phyloP scores from a whole-genome alignment of 2,329 filamentous ascomycete genomes.

The Paecilomyces variotii region DNA sequence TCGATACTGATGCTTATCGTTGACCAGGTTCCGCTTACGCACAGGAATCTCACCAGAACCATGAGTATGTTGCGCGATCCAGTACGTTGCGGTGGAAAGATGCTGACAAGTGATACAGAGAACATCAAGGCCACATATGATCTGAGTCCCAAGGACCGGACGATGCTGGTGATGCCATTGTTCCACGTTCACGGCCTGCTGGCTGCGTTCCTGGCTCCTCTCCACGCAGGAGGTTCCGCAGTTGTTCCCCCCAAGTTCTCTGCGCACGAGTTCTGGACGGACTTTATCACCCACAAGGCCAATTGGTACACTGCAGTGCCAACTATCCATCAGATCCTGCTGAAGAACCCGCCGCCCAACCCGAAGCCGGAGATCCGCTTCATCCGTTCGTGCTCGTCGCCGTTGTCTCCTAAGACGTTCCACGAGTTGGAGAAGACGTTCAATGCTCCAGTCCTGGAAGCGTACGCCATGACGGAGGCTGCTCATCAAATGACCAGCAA shows the following conservation, averaged over 20 bases:
- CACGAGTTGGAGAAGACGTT: constrained; percentile 69
- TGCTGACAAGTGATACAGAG: constrained; percentile 31
- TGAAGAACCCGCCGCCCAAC: constrained; percentile 61
- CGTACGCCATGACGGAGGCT: constrained; percentile 89
- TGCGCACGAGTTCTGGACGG: constrained; percentile 71
- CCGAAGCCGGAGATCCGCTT: constrained; percentile 70
- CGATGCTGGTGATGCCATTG: constrained; percentile 81
- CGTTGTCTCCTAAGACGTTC: constrained; percentile 73
- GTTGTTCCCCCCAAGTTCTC: constrained; percentile 75
- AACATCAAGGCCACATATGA: constrained; percentile 75
- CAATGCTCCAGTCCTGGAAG: constrained; percentile 74
- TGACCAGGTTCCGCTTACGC: constrained; percentile 61
- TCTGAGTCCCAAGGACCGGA: constrained; percentile 62
- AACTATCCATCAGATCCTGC: constrained; percentile 82
- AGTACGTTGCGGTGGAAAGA: background rate
- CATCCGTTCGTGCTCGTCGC: constrained; percentile 80
- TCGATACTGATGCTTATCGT: constrained; percentile 4
- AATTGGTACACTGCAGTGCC: constrained; percentile 95
- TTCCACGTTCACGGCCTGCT: constrained; percentile 89
- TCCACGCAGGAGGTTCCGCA: constrained; percentile 68
- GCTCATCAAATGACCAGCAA: constrained; percentile 49
- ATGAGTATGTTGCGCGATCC: constrained; percentile 52
- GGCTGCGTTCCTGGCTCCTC: constrained; percentile 70
- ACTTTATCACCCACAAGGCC: constrained; percentile 65
- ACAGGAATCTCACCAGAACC: constrained; percentile 70